phyloP scores from a whole-genome alignment of 495 filamentous ascomycete species.

The Choiromyces venosus region DNA sequence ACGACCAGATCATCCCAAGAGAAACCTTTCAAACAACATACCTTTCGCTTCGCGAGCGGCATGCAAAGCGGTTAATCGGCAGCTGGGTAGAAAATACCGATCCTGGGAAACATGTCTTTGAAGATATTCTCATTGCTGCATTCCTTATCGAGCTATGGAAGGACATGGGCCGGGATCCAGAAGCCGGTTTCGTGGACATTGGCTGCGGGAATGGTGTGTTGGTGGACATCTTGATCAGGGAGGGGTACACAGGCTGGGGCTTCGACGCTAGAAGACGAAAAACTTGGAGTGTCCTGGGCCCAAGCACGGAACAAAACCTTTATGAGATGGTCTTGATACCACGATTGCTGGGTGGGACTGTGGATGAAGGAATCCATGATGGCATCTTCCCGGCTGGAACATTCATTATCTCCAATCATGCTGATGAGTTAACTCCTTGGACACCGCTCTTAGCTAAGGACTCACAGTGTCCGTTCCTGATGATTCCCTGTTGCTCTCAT shows the following conservation, averaged over 20 bases:
- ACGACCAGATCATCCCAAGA: slow-evolving; percentile 70
- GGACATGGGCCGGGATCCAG: slow-evolving; percentile 56
- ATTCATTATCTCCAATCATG: slow-evolving; percentile 94
- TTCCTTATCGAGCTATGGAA: slow-evolving; percentile 91
- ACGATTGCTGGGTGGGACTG: slow-evolving; percentile 41
- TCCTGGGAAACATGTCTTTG: slow-evolving; percentile 86
- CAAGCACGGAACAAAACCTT: slow-evolving; percentile 52
- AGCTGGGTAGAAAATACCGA: slow-evolving; percentile 82
- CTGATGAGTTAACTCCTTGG: slow-evolving; percentile 93
- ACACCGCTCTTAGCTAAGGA: slow-evolving; percentile 80
- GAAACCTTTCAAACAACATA: slow-evolving; percentile 74
- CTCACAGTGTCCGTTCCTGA: slow-evolving; percentile 72
- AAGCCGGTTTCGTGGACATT: slow-evolving; percentile 91
- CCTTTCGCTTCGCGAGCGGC: slow-evolving; percentile 66
- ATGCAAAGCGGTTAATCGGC: slow-evolving; percentile 61
- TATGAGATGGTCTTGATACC: slow-evolving; percentile 73
- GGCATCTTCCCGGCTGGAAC: slow-evolving; percentile 69
- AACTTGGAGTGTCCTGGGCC: slow-evolving; percentile 70
- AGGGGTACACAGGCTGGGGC: slow-evolving; percentile 82
- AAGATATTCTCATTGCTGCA: slow-evolving; percentile 85
- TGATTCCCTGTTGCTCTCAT: slow-evolving; percentile 93
- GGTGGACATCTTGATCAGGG: slow-evolving; percentile 72
- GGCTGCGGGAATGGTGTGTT: slow-evolving; percentile 93
- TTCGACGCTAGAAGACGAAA: slow-evolving; percentile 81
- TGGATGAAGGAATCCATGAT: slow-evolving; percentile 51